Evolutionary conservation across 352 stramenopile genomes (phyloP).

Genomic region (Nothophytophthora sp.): DNA sequence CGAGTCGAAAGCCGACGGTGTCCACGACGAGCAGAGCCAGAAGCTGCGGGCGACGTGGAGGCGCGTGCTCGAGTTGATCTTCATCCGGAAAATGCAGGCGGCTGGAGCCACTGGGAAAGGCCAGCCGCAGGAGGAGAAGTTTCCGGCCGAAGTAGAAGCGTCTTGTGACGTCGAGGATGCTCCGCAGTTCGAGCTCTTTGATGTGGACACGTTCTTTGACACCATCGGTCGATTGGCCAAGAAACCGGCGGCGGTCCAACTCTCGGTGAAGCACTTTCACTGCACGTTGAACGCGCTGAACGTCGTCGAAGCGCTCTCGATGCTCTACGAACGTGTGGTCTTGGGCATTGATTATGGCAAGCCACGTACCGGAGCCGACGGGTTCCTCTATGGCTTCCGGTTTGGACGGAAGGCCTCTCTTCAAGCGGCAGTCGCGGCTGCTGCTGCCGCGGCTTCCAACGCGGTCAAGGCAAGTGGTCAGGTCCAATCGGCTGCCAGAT

Average conservation of each 20-base stretch:
- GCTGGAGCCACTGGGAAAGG: conserved; percentile 6
- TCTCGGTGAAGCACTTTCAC: conserved; percentile 58
- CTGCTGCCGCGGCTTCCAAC: conserved; percentile 23
- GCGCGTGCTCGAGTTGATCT: conserved; percentile 56
- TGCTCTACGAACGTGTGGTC: conserved; percentile 64
- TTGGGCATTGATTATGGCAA: conserved; percentile 67
- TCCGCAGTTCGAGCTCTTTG: conserved; percentile 56
- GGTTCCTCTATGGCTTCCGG: conserved; percentile 71
- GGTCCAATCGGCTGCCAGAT: conserved; percentile 11
- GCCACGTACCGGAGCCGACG: conserved; percentile 42
- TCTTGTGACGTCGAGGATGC: neutral
- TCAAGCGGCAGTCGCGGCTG: conserved; percentile 29
- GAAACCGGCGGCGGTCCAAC: conserved; percentile 48
- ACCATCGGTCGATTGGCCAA: conserved; percentile 45
- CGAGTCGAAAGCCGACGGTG: conserved; percentile 21
- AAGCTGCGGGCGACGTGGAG: conserved; percentile 50
- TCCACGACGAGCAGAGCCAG: conserved; percentile 15
- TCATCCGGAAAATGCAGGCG: conserved; percentile 56
- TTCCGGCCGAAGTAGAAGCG: neutral
- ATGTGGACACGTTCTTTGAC: conserved; percentile 58
- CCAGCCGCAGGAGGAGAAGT: conserved; percentile 2
- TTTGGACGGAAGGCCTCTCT: conserved; percentile 61
- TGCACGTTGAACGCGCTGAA: conserved; percentile 55
- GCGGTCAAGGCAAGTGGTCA: conserved; percentile 14
- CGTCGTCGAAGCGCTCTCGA: conserved; percentile 59